These are phyloP conservation scores for Termitomyces sp. DNA, from an alignment of 768 basidiomycete species.

Conservation along the genomic window DNA sequence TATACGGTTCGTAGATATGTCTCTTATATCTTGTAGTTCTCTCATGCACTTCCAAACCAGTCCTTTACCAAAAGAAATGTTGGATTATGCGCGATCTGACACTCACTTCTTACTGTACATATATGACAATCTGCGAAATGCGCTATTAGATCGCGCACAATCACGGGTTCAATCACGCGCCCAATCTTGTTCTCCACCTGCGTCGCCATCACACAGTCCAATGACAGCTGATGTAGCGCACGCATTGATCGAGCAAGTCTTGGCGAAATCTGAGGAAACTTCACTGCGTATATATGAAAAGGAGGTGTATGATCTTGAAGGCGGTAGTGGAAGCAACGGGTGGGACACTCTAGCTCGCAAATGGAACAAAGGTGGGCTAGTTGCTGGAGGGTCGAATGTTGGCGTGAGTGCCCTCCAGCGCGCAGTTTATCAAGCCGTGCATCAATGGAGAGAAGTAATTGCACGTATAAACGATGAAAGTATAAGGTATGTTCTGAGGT, in stretches of 20 bases:
- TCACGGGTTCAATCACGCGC: constrained; percentile 36
- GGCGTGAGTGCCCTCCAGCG: constrained; percentile 41
- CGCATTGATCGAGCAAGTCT: constrained; percentile 52
- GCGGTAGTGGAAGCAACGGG: constrained; percentile 62
- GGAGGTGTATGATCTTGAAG: constrained; percentile 63
- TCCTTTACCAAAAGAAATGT: constrained; percentile 85
- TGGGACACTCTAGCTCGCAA: constrained; percentile 77
- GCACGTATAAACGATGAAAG: constrained; percentile 88
- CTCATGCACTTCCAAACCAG: constrained; percentile 21
- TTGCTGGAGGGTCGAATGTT: constrained; percentile 29
- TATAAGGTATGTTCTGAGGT: constrained; percentile 41
- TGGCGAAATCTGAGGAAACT: constrained; percentile 73
- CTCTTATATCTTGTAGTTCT: neutral
- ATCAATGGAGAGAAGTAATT: constrained; percentile 77
- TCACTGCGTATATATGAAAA: constrained; percentile 65
- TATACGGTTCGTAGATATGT: constrained; percentile 52
- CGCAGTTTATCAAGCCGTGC: constrained; percentile 65
- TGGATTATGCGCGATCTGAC: constrained; percentile 90
- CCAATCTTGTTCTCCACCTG: constrained; percentile 25
- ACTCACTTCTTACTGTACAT: constrained; percentile 94
- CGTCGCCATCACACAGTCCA: constrained; percentile 19
- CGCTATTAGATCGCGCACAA: constrained; percentile 68
- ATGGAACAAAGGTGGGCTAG: constrained; percentile 69
- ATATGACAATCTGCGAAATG: constrained; percentile 87
- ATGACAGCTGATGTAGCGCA: constrained; percentile 21